Conservation (phyloP, 2,329 filamentous ascomycete species). For the Nigrograna mackinnonii region DNA sequence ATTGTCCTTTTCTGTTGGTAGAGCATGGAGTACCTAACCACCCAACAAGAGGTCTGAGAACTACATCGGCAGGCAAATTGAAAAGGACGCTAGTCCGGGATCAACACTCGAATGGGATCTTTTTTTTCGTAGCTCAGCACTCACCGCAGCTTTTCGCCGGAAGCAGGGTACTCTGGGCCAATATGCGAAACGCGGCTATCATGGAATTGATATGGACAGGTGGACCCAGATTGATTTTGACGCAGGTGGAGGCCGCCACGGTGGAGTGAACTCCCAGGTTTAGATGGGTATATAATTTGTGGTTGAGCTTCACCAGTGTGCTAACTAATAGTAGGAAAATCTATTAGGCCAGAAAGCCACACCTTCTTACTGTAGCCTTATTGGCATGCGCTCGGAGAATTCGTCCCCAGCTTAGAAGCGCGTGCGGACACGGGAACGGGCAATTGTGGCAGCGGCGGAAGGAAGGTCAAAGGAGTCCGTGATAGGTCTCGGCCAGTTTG, state of each 20-base stretch:
- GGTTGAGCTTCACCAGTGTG: background rate
- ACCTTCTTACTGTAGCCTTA: constrained; percentile 12
- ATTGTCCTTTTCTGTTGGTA: background rate
- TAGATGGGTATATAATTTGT: background rate
- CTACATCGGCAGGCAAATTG: background rate
- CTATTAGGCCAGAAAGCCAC: too few species aligned
- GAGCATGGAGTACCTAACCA: background rate
- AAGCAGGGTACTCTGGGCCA: background rate
- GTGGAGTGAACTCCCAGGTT: background rate
- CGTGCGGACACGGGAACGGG: background rate
- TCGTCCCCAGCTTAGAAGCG: background rate
- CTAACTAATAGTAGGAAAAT: background rate
- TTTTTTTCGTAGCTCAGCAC: background rate
- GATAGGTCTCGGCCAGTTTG: background rate
- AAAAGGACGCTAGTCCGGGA: background rate
- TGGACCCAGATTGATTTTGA: background rate
- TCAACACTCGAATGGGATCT: background rate
- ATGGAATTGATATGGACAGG: background rate
- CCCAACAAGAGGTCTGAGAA: background rate
- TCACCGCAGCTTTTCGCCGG: background rate
- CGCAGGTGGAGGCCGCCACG: too few species aligned
- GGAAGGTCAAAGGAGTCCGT: background rate
- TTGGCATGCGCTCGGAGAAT: constrained; percentile 3
- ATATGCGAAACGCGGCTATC: too few species aligned
- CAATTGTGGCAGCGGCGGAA: too few species aligned